phyloP scores from a whole-genome alignment of 169 alveolate species.

The Plasmodium yoelii region DNA sequence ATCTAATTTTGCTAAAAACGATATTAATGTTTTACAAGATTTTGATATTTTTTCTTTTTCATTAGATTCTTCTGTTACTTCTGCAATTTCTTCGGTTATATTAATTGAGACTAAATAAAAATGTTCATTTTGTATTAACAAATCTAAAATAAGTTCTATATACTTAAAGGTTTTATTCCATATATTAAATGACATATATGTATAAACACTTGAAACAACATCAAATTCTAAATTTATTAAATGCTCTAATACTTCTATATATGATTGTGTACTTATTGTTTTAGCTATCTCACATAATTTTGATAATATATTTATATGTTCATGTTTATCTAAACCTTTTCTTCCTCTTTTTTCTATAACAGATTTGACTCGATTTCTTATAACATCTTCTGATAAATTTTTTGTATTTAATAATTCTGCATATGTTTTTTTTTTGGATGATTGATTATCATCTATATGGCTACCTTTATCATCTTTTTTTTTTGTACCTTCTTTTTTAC shows the following conservation, averaged over 20 bases:
- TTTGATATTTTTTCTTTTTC: slow-evolving; percentile 70
- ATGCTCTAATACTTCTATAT: slow-evolving; percentile 90
- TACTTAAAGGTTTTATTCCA: slow-evolving; percentile 88
- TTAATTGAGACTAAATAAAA: slow-evolving; percentile 79
- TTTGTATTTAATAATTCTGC: slow-evolving; percentile 84
- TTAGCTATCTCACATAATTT: slow-evolving; percentile 89
- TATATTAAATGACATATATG: slow-evolving; percentile 85
- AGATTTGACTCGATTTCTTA: slow-evolving; percentile 86
- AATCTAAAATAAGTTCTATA: slow-evolving; percentile 83
- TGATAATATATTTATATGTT: slow-evolving; percentile 88
- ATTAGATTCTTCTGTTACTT: slow-evolving; percentile 26
- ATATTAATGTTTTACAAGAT: slow-evolving; percentile 85
- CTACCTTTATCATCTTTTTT: slow-evolving; percentile 79
- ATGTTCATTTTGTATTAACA: slow-evolving; percentile 82
- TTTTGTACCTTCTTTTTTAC: slow-evolving; percentile 81
- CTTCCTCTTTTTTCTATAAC: slow-evolving; percentile 92
- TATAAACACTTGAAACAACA: slow-evolving; percentile 90
- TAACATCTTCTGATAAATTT: slow-evolving; percentile 85
- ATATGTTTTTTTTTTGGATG: slow-evolving; percentile 79
- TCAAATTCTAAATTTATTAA: slow-evolving; percentile 91
- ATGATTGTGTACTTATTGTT: slow-evolving; percentile 84
- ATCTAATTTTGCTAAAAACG: slow-evolving; percentile 87
- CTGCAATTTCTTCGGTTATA: slow-evolving; percentile 69
- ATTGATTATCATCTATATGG: slow-evolving; percentile 81
- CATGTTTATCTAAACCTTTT: slow-evolving; percentile 91